Evolutionary conservation across 1,284 basidiomycete genomes (phyloP).

Genomic region (Malassezia dermatis): DNA sequence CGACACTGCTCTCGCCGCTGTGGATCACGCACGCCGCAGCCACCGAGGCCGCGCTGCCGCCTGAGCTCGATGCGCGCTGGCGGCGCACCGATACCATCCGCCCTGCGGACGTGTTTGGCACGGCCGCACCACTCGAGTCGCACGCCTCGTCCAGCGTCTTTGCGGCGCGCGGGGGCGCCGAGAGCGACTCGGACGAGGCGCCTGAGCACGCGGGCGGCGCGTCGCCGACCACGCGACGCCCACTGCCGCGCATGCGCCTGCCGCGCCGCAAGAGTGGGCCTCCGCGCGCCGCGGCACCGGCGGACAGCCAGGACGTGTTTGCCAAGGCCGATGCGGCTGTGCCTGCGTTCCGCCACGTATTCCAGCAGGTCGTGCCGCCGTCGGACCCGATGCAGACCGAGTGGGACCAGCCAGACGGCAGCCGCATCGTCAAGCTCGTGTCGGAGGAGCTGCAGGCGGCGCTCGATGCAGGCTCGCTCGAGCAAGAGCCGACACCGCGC

Average conservation of each 20-base stretch:
- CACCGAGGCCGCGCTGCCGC: not conserved
- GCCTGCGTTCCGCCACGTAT: slow-evolving; percentile 12
- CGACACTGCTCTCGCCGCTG: not conserved
- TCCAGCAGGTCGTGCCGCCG: slow-evolving; percentile 4
- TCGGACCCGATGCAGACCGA: slow-evolving; percentile 20
- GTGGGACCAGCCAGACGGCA: slow-evolving; percentile 44
- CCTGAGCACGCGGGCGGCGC: not conserved
- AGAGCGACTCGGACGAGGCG: not conserved
- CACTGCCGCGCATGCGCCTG: not conserved
- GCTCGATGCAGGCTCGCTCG: slow-evolving; percentile 33
- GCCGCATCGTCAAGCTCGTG: slow-evolving; percentile 40
- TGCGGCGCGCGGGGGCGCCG: not conserved
- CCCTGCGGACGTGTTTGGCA: slow-evolving; percentile 39
- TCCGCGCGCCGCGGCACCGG: slow-evolving; percentile 9
- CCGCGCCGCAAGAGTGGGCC: slow-evolving; percentile 1
- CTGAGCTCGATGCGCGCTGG: not conserved
- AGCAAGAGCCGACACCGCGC: slow-evolving; percentile 35
- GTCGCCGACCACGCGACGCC: not conserved
- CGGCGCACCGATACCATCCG: slow-evolving; percentile 35
- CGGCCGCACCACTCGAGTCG: not conserved
- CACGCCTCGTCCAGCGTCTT: not conserved
- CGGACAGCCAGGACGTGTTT: slow-evolving; percentile 15
- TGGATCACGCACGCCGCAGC: slow-evolving; percentile 3
- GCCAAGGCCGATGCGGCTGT: not conserved
- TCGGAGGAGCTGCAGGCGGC: slow-evolving; percentile 44